Percentiles rank a stretch among this genome's conserved stretches.
Conservation (phyloP, 106 monocot genomes). For the Chionographis japonica region DNA sequence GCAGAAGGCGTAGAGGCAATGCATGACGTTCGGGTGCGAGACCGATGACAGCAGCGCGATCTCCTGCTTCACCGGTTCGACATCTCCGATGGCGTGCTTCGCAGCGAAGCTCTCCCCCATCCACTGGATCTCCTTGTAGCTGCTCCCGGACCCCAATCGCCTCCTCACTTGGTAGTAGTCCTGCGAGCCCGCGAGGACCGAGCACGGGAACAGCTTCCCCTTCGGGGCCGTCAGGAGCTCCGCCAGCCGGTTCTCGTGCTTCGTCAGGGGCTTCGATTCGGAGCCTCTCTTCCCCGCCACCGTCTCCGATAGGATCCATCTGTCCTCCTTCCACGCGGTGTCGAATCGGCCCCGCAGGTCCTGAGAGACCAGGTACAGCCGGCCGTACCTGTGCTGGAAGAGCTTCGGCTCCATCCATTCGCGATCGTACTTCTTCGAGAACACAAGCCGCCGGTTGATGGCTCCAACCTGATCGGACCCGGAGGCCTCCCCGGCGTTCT, state of each 20-base stretch:
- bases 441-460: conserved; percentile 18
- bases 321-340: conserved; percentile 42
- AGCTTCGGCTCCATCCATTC: conserved; percentile 59
- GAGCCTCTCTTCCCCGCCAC: conserved; percentile 24
- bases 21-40: conserved; percentile 62
- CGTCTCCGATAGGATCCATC: conserved; percentile 44
- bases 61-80: conserved; percentile 33
- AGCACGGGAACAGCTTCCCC: conserved; percentile 41
- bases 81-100: conserved; percentile 56
- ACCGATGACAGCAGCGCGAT: conserved; percentile 42
- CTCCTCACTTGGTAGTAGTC: conserved; percentile 70
- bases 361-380: conserved; percentile 30
- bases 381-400: conserved; percentile 44
- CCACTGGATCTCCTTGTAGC: conserved; percentile 73
- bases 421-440: conserved; percentile 53
- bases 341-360: conserved; percentile 37
- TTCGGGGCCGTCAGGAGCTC: conserved; percentile 41
- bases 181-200: conserved; percentile 24
- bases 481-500: conserved; percentile 46
- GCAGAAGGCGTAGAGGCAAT: conserved; percentile 46
- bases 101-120: conserved; percentile 69
- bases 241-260: conserved; percentile 38
- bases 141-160: conserved; percentile 29
- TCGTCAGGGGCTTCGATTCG: conserved; percentile 18
- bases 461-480: conserved; percentile 35